Evolutionary conservation across 1,284 basidiomycete species (phyloP).

Genomic region (Agroathelia rolfsii): DNA sequence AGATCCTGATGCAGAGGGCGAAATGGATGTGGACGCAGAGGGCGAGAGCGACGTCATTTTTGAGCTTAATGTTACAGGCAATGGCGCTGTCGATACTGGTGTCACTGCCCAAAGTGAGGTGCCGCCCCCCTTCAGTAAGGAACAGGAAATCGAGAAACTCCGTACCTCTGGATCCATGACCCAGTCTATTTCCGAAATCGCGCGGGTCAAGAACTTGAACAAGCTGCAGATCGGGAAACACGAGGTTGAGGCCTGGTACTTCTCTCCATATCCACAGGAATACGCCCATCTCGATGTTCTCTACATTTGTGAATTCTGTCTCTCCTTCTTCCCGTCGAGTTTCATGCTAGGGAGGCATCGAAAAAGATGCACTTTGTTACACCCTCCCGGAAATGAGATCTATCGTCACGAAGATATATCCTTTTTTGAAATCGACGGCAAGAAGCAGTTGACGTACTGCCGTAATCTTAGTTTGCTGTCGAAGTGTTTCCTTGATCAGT

Average conservation of each 20-base stretch:
- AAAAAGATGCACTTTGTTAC: conserved; percentile 83
- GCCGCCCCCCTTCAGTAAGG: conserved; percentile 74
- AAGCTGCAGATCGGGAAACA: conserved; percentile 92
- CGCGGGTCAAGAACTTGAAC: conserved; percentile 97
- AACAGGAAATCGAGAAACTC: conserved; percentile 97
- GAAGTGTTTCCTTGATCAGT: conserved; percentile 99
- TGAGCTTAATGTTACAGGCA: conserved; percentile 38
- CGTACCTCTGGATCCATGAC: conserved; percentile 98
- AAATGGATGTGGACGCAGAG: conserved; percentile 48
- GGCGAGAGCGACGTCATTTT: conserved; percentile 44
- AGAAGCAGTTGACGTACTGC: conserved; percentile 94
- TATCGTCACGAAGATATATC: conserved; percentile 95
- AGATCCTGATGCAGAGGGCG: conserved; percentile 39
- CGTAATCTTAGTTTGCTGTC: conserved; percentile 93
- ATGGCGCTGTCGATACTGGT: conserved; percentile 28
- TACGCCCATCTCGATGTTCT: conserved; percentile 92
- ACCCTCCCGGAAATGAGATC: conserved; percentile 98
- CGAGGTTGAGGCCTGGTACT: conserved; percentile 99
- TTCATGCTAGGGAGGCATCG: conserved; percentile 90
- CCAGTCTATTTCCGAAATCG: conserved; percentile 94
- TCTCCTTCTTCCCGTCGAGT: conserved; percentile 80
- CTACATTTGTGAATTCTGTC: conserved; percentile 98
- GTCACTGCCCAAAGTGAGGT: too few species aligned
- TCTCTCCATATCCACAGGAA: conserved; percentile 97
- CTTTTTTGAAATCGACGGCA: conserved; percentile 98